Evolutionary conservation across 164 flowering plant species (phyloP).

Genomic region (Santalum album): DNA sequence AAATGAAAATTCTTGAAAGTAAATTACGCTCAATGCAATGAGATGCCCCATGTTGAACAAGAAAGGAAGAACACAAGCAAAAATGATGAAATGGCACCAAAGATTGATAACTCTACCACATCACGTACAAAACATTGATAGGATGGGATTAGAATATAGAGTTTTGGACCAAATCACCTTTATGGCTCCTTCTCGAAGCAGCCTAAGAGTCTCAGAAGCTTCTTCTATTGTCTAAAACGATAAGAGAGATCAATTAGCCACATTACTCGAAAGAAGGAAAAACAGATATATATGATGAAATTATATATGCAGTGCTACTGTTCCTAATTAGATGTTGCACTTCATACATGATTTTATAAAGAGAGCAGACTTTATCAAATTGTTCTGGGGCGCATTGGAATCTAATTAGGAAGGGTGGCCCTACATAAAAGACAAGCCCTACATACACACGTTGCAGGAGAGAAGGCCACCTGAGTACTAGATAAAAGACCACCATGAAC

Average conservation of each 20-base stretch:
- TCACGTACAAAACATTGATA: neutral
- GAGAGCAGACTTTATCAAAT: too few relatives aligned
- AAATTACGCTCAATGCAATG: neutral
- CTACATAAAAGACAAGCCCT: too few relatives aligned
- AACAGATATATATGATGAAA: too few relatives aligned
- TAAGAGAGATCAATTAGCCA: constrained; percentile 3
- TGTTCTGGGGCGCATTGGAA: too few relatives aligned
- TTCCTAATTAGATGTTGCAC: too few relatives aligned
- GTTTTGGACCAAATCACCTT: constrained; percentile 34
- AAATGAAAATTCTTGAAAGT: neutral
- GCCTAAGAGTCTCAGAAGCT: constrained; percentile 44
- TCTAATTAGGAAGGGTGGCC: too few relatives aligned
- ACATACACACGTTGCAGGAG: too few relatives aligned
- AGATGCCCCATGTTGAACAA: neutral
- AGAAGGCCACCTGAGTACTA: constrained; percentile 61
- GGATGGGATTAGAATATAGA: too few relatives aligned
- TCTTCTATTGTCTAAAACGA: constrained; percentile 65
- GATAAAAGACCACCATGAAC: constrained; percentile 64
- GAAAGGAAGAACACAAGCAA: too few relatives aligned
- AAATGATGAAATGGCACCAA: too few relatives aligned
- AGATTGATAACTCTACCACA: neutral
- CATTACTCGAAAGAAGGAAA: neutral
- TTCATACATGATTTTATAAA: too few relatives aligned
- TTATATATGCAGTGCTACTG: too few relatives aligned
- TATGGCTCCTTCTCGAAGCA: constrained; percentile 45